These are phyloP conservation scores for Trichoderma hamatum DNA, from an alignment of 2,329 filamentous ascomycete genomes.

Conservation along the genomic window DNA sequence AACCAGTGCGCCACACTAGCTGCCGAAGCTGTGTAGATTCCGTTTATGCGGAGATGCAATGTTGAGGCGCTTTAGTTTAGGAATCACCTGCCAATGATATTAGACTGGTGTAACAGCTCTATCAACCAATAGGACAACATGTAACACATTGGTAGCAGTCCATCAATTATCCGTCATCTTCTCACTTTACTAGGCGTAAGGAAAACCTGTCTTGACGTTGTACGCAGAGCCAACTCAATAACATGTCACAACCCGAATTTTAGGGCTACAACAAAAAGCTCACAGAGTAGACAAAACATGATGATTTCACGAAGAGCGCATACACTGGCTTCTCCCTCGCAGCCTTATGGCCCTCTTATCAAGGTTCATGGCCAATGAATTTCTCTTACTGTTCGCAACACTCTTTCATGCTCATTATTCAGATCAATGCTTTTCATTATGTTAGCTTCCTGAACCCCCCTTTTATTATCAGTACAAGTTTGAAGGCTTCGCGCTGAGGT, in stretches of 20 bases:
- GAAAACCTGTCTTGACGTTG: background rate
- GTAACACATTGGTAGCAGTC: too few species aligned
- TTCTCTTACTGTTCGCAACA: background rate
- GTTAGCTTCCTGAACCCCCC: too few species aligned
- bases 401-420: background rate
- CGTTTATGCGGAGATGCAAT: background rate
- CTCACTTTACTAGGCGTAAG: background rate
- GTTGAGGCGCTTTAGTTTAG: background rate
- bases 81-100: background rate
- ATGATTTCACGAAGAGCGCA: conserved; percentile 9
- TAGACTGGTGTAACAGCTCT: background rate
- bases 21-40: background rate
- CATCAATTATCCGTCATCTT: background rate
- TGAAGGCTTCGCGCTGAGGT: background rate
- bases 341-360: conserved; percentile 5
- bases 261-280: too few species aligned
- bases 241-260: too few species aligned
- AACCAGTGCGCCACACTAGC: background rate
- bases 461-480: background rate
- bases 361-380: background rate
- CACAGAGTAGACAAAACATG: too few species aligned
- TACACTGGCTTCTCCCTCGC: conserved; percentile 19
- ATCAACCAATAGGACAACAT: background rate
- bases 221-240: background rate
- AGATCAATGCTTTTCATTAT: background rate